Base-by-base conservation (phyloP, 1,284 basidiomycete species). In the Ustilago xerochloae region DNA sequence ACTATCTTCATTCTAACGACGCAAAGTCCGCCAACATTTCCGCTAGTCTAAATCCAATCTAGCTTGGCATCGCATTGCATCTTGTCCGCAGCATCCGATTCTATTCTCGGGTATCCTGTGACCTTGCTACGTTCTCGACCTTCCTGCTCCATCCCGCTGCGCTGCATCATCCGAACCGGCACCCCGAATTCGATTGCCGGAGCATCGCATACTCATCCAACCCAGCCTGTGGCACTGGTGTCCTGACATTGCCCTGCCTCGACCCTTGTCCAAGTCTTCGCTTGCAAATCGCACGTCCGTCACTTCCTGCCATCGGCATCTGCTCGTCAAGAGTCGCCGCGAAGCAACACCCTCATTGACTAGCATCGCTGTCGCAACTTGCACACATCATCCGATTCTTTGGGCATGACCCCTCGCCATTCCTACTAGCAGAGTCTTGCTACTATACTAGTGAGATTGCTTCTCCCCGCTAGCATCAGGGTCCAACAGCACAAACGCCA, bases 331-430 rank as follows among this genome's bases (percentile, higher is more conserved):
- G 32, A n/a, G n/a, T n/a, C n/a, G n/a, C n/a, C n/a, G n/a, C n/a
- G n/a, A n/a, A n/a, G n/a, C n/a, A n/a, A n/a, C n/a, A n/a, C n/a
- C n/a, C n/a, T n/a, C n/a, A n/a, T n/a, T n/a, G n/a, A n/a, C n/a
- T n/a, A n/a, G n/a, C n/a, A n/a, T n/a, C n/a, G n/a, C n/a, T n/a
- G n/a, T n/a, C n/a, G n/a, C n/a, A n/a, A n/a, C n/a, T n/a, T n/a
- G n/a, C n/a, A n/a, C n/a, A n/a, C 41, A 43, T 43, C 41, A 5
- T 43, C 41, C 26, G 41, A 13, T 43, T 43, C 41, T 43, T 43
- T 43, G 22, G 41, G 6, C 41, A 43, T 43, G 22, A 24, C 22
- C 10, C 22, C 3, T 26, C 4, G 22, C 22, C 22, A 6, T 24
- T 24, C n/a, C 26, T 43, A 20, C 41, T 20, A 15, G 9, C 16